phyloP scores from a whole-genome alignment of 306 rosid genomes.

The Phaseolus lunatus region DNA sequence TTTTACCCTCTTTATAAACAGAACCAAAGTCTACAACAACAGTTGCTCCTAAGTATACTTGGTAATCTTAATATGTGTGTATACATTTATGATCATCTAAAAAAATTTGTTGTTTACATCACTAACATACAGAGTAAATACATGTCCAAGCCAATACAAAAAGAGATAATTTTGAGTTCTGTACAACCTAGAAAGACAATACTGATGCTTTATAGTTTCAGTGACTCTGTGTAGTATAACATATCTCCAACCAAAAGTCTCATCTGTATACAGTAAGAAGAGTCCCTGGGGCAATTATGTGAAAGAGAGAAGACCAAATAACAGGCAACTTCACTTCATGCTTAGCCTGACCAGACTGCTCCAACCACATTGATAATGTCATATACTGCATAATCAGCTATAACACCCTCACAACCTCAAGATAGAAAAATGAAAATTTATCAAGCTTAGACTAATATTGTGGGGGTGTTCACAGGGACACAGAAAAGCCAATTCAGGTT shows the following conservation, averaged over 20 bases:
- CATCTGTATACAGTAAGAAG: conserved; percentile 23
- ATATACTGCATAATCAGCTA: conserved; percentile 42
- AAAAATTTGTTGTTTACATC: conserved; percentile 34
- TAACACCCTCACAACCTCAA: conserved; percentile 46
- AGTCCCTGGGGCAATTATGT: conserved; percentile 12
- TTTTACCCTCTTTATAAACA: neutral
- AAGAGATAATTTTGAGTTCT: conserved; percentile 41
- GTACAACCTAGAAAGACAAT: conserved; percentile 47
- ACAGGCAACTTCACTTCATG: conserved; percentile 38
- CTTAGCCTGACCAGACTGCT: conserved; percentile 25
- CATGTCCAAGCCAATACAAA: conserved; percentile 32
- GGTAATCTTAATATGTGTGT: neutral
- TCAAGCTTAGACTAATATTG: conserved; percentile 39
- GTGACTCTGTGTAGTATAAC: neutral
- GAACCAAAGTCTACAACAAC: neutral
- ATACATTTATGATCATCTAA: neutral
- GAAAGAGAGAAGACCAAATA: conserved; percentile 42
- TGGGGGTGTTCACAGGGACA: conserved; percentile 25
- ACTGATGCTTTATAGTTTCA: conserved; percentile 26
- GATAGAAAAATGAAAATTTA: conserved; percentile 28
- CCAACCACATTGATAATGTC: neutral
- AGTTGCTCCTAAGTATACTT: neutral
- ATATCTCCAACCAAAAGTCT: conserved; percentile 39
- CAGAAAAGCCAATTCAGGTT: conserved; percentile 42
- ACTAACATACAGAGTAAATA: conserved; percentile 37